A percentile compares a stretch with the other conserved stretches of the same genome.
Conservation (phyloP, 768 basidiomycete species). For the Rhodotorula kratochvilovae region DNA sequence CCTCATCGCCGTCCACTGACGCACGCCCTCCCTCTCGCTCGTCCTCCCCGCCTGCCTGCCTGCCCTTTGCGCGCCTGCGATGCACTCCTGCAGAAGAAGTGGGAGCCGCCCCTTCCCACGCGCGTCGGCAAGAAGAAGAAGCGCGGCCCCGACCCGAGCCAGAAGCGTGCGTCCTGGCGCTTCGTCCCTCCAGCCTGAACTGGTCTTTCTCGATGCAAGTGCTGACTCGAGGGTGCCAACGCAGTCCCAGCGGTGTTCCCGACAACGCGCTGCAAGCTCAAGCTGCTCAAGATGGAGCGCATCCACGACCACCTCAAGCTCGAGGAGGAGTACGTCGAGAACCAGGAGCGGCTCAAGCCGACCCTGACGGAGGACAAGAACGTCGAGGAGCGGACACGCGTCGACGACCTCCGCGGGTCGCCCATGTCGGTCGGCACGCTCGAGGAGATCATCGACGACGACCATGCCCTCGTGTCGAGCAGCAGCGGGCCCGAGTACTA, state of each 20-base stretch:
- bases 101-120: slow-evolving; percentile 96
- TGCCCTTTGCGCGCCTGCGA: not conserved
- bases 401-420: slow-evolving; percentile 88
- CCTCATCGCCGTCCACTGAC: slow-evolving; percentile 21
- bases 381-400: slow-evolving; percentile 89
- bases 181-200: no score
- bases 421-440: slow-evolving; percentile 98
- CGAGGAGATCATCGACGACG: slow-evolving; percentile 94
- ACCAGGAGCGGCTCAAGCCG: slow-evolving; percentile 84
- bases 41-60: not conserved
- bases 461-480: slow-evolving; percentile 96
- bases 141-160: slow-evolving; percentile 83
- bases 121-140: slow-evolving; percentile 93
- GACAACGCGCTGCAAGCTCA: slow-evolving; percentile 89
- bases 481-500: slow-evolving; percentile 93
- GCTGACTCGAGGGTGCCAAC: no score
- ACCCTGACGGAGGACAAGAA: slow-evolving; percentile 85
- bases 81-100: slow-evolving; percentile 67
- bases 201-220: no score
- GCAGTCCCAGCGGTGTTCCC: slow-evolving; percentile 81
- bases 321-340: slow-evolving; percentile 89
- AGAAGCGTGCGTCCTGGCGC: slow-evolving; percentile 52
- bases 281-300: slow-evolving; percentile 91
- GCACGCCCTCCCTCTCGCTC: not conserved
- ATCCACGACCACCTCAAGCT: slow-evolving; percentile 96